These are phyloP conservation scores for Sclerotinia borealis DNA, from an alignment of 2,329 filamentous ascomycete genomes.

Conservation along the genomic window DNA sequence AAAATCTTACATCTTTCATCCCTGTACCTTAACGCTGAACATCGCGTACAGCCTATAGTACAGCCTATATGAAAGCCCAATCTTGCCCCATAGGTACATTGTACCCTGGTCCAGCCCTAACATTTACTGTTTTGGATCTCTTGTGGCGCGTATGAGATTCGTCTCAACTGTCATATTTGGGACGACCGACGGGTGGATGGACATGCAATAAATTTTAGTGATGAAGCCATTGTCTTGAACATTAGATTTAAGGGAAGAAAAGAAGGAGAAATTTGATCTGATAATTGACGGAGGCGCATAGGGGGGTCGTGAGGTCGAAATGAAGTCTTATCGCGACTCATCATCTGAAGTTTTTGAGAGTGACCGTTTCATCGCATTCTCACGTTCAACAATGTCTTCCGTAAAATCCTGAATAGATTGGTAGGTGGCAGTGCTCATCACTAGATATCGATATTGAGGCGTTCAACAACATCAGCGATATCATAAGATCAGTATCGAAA, in stretches of 20 bases:
- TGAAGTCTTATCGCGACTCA: not conserved
- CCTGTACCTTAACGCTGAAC: not conserved
- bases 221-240: not conserved
- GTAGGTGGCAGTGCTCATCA: not conserved
- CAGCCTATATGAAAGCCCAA: not conserved
- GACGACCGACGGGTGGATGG: not conserved
- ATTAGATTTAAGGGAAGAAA: not conserved
- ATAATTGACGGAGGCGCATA: not conserved
- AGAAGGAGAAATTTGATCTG: not conserved
- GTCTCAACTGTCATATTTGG: conserved; percentile 25
- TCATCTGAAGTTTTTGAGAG: not conserved
- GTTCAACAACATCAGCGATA: not conserved
- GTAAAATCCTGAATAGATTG: not conserved
- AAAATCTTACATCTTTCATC: not conserved
- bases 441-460: not conserved
- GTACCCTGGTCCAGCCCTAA: conserved; percentile 2
- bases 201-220: not conserved
- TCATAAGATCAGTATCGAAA: not conserved
- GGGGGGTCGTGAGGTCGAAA: not conserved
- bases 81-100: not conserved
- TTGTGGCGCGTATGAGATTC: conserved; percentile 22
- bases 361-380: not conserved
- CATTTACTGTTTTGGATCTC: conserved; percentile 3
- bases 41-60: not conserved
- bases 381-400: not conserved